Conservation (phyloP, 805 yeast species). For the Yamadazyma tumulicola region DNA sequence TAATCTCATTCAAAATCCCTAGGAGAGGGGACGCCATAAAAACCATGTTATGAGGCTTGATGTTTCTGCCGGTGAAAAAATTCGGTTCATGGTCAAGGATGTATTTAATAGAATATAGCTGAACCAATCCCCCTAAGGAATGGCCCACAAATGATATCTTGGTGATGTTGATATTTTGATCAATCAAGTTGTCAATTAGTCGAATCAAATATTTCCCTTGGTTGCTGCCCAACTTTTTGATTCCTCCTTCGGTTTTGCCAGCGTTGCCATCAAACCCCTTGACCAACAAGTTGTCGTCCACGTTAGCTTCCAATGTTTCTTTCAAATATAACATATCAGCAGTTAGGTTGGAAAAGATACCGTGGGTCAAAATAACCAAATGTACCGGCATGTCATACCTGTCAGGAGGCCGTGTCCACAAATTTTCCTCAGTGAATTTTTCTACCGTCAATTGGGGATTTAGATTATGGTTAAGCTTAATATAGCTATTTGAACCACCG, state of each 20-base stretch:
- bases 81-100: constrained; percentile 25
- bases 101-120: constrained; percentile 38
- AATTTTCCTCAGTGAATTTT: constrained; percentile 24
- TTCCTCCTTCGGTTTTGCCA: constrained; percentile 40
- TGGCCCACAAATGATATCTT: constrained; percentile 42
- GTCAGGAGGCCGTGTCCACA: constrained; percentile 29
- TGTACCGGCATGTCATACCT: constrained; percentile 31
- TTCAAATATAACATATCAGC: constrained; percentile 44
- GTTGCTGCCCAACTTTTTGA: constrained; percentile 32
- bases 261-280: constrained; percentile 40
- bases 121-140: constrained; percentile 43
- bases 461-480: constrained; percentile 6
- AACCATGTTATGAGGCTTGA: constrained; percentile 32
- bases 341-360: constrained; percentile 39
- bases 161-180: constrained; percentile 17
- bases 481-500: constrained; percentile 1
- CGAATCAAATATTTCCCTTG: constrained; percentile 27
- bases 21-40: constrained; percentile 41
- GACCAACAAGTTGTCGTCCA: constrained; percentile 32
- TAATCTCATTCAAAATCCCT: constrained; percentile 41
- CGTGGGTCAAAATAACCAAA: constrained; percentile 41
- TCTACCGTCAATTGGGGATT: constrained; percentile 25
- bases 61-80: constrained; percentile 24
- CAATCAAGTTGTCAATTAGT: constrained; percentile 19
- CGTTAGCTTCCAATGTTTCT: constrained; percentile 25